Evolutionary conservation across 352 stramenopile genomes (phyloP).

Genomic region (Pythium periplocum): DNA sequence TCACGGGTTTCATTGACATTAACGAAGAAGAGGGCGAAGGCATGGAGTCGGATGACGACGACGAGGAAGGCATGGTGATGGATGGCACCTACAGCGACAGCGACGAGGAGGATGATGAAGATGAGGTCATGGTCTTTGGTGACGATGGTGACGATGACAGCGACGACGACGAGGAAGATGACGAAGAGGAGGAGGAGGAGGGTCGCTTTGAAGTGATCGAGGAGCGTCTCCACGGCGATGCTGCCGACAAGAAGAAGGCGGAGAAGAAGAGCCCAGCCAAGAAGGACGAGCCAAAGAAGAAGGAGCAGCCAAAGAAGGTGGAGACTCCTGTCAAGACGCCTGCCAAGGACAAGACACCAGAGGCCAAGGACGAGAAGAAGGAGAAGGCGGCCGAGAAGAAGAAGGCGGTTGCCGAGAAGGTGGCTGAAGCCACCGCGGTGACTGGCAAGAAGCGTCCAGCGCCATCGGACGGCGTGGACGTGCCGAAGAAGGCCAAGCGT

Average conservation of each 20-base stretch:
- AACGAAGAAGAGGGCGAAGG: slow-evolving; percentile 70
- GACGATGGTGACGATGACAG: slow-evolving; percentile 32
- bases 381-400: slow-evolving; percentile 14
- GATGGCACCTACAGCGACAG: slow-evolving; percentile 21
- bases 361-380: slow-evolving; percentile 25
- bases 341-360: slow-evolving; percentile 16
- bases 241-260: slow-evolving; percentile 23
- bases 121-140: slow-evolving; percentile 68
- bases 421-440: slow-evolving; percentile 30
- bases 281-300: slow-evolving; percentile 16
- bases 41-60: slow-evolving; percentile 17
- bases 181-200: slow-evolving; percentile 39
- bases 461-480: slow-evolving; percentile 46
- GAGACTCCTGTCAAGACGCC: slow-evolving; percentile 11
- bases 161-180: slow-evolving; percentile 29
- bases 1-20: slow-evolving; percentile 78
- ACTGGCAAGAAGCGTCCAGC: slow-evolving; percentile 68
- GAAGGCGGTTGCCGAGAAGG: slow-evolving; percentile 38
- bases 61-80: slow-evolving; percentile 32
- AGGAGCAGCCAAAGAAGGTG: slow-evolving; percentile 21
- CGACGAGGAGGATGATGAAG: slow-evolving; percentile 18
- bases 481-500: slow-evolving; percentile 80
- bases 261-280: slow-evolving; percentile 3
- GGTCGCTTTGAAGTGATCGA: slow-evolving; percentile 74
- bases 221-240: slow-evolving; percentile 55